Conservation (phyloP, 192 early-diverging fungal genomes). For the Dissophora globulifera region DNA sequence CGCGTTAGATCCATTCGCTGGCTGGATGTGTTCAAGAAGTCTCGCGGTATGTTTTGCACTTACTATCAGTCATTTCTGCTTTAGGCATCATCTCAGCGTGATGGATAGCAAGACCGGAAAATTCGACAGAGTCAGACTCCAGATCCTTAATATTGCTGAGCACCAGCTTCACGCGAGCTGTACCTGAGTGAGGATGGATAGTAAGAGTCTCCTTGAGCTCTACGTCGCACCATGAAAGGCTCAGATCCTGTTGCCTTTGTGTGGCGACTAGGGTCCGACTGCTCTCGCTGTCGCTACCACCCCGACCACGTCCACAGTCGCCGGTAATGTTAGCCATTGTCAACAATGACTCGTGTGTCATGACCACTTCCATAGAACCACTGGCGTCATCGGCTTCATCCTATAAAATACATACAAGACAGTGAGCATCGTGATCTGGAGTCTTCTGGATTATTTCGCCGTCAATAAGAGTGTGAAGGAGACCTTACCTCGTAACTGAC, state of each 20-base stretch:
- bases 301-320: too few species aligned
- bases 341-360: neutral
- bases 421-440: too few species aligned
- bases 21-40: too few species aligned
- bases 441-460: too few species aligned
- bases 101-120: constrained; percentile 4
- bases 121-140: neutral
- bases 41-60: too few species aligned
- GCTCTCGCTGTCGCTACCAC: too few species aligned
- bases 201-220: constrained; percentile 14
- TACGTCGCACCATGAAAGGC: constrained; percentile 5
- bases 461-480: too few species aligned
- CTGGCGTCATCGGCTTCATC: neutral
- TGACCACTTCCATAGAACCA: neutral
- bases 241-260: too few species aligned
- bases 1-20: too few species aligned
- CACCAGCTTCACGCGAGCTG: neutral
- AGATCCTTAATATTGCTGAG: neutral
- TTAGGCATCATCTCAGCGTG: constrained; percentile 6
- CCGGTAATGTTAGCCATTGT: neutral
- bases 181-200: constrained; percentile 3
- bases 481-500: constrained; percentile 9
- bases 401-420: neutral
- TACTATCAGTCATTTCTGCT: constrained; percentile 6
- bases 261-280: neutral